These are phyloP conservation scores for Hirschioporus abietinus DNA, from an alignment of 768 basidiomycete genomes.

Conservation along the genomic window DNA sequence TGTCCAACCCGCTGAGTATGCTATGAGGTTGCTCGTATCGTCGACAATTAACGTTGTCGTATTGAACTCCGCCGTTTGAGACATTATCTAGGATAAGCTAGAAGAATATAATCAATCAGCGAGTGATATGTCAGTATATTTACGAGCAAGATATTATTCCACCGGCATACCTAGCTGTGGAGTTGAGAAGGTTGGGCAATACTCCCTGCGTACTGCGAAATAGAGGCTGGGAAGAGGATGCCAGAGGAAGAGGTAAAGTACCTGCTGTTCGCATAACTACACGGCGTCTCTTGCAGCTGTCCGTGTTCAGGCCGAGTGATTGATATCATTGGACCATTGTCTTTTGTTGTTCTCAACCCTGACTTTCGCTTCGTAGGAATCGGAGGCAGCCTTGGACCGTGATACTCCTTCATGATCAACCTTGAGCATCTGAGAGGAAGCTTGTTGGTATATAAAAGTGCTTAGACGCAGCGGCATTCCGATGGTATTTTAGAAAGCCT, in stretches of 20 bases:
- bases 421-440: too few species aligned
- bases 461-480: too few species aligned
- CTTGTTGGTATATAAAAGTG: too few species aligned
- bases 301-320: neutral
- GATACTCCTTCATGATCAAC: too few species aligned
- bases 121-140: neutral
- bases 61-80: neutral
- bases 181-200: neutral
- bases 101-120: neutral
- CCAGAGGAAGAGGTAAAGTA: neutral
- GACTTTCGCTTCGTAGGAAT: neutral
- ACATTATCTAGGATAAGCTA: neutral
- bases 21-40: neutral
- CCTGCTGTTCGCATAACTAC: neutral
- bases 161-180: neutral
- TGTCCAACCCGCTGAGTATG: neutral
- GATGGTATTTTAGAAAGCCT: too few species aligned
- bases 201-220: neutral
- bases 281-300: neutral
- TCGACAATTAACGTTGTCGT: neutral
- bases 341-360: neutral
- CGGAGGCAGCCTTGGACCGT: too few species aligned
- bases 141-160: neutral
- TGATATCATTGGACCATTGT: neutral
- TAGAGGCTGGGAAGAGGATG: neutral